phyloP scores from a whole-genome alignment of 2,329 filamentous ascomycete genomes.

The Waltergamsia citrina region DNA sequence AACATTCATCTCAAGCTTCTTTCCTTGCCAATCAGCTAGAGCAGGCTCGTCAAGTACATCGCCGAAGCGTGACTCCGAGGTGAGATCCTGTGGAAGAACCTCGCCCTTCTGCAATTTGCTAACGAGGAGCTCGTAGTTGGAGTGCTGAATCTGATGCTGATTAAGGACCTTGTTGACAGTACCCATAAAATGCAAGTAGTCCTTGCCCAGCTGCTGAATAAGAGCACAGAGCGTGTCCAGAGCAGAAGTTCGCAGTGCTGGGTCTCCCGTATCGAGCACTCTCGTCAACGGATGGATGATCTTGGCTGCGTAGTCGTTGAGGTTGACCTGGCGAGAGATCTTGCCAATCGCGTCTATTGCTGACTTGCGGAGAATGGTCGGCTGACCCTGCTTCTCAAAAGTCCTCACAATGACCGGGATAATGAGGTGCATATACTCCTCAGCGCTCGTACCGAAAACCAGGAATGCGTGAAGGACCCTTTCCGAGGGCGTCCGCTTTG shows the following conservation, averaged over 20 bases:
- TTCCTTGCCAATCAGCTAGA: constrained; percentile 75
- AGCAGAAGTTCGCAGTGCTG: constrained; percentile 66
- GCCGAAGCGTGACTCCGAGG: constrained; percentile 71
- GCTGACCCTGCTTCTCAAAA: constrained; percentile 83
- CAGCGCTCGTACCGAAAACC: constrained; percentile 88
- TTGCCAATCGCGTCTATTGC: constrained; percentile 94
- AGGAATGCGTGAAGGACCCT: constrained; percentile 90
- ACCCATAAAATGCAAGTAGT: constrained; percentile 89
- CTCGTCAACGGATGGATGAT: constrained; percentile 91
- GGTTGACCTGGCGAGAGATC: constrained; percentile 89
- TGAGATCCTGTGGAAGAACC: constrained; percentile 87
- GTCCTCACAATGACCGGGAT: constrained; percentile 90
- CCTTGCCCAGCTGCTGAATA: constrained; percentile 90
- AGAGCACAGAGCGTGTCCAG: constrained; percentile 91
- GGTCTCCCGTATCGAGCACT: constrained; percentile 66
- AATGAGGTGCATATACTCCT: constrained; percentile 99
- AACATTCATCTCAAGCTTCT: constrained; percentile 95
- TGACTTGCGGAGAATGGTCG: constrained; percentile 68
- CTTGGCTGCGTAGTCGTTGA: constrained; percentile 92
- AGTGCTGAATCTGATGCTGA: constrained; percentile 72
- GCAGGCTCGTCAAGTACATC: constrained; percentile 71
- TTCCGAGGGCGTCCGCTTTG: constrained; percentile 73
- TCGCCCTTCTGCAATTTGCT: constrained; percentile 92
- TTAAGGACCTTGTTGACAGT: constrained; percentile 84
- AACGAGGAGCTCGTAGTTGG: constrained; percentile 86